Evolutionary conservation across 2,329 filamentous ascomycete genomes (phyloP).

Genomic region (Aspergillus ustus): DNA sequence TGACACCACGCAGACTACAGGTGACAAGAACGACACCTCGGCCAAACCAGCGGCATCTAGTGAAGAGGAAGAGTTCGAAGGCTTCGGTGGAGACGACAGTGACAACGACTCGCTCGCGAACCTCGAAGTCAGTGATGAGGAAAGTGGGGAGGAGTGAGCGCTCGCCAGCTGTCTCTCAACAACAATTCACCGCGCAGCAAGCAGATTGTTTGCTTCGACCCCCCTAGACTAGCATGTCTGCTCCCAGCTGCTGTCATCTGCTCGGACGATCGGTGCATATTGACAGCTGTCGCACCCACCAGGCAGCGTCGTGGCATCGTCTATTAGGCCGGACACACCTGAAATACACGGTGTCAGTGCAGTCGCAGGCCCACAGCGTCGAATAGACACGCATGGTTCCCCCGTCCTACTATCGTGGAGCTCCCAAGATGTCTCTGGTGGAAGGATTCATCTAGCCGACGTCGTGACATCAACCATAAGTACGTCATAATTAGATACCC

Average conservation of each 20-base stretch:
- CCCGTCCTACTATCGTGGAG: conserved; percentile 4
- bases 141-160: conserved; percentile 46
- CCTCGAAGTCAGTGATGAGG: conserved; percentile 48
- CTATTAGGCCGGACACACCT: conserved; percentile 14
- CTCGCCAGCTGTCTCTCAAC: background rate
- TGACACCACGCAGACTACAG: conserved; percentile 49
- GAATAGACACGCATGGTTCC: conserved; percentile 17
- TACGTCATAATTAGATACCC: conserved; percentile 28
- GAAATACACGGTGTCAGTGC: conserved; percentile 9
- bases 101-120: conserved; percentile 50
- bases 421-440: conserved; percentile 15
- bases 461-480: conserved; percentile 1
- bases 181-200: conserved; percentile 7
- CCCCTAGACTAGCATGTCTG: background rate
- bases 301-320: conserved; percentile 1
- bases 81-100: conserved; percentile 46
- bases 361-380: conserved; percentile 21
- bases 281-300: conserved; percentile 13
- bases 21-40: conserved; percentile 30
- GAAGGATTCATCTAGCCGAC: conserved; percentile 7
- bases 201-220: conserved; percentile 3
- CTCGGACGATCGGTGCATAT: conserved; percentile 11
- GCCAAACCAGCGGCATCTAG: conserved; percentile 41
- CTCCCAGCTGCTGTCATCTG: conserved; percentile 9
- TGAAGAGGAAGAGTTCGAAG: conserved; percentile 40